Base-by-base conservation (phyloP, 2,329 filamentous ascomycete species). In the Cercospora sp. region DNA sequence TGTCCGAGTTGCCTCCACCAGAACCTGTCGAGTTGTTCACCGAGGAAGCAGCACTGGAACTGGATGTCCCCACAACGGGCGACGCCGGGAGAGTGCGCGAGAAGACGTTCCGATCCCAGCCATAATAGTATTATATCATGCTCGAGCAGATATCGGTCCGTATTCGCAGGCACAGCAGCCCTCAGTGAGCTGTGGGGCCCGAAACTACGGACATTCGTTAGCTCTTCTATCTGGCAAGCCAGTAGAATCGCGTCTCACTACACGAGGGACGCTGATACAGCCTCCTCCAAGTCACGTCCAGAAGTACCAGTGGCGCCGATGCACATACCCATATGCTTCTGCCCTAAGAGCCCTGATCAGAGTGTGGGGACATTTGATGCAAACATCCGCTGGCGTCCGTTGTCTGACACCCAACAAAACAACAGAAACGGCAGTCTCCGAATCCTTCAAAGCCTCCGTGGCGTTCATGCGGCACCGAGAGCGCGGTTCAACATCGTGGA, bases 41-140 rank as follows among this genome's bases (percentile, higher is more conserved):
- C 5, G 55, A 59, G 24, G 57, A 66, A 26, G 28, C 63, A 9
- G 57, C 26, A 32, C 28, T 53, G 24, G 63, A 66, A 57, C 43
- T 66, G 57, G 40, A 61, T n/a, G 28, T 24, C 45, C 16, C 5
- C 18, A 1, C 45, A 49, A 49, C 45, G 18, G 45, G 21, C n/a
- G 45, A 24, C 21, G 18, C 13, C 45, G 18, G 45, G 16, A 43
- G 16, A n/a, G 37, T 43, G 37, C 37, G 16, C 37, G 37, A 43
- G 16, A 43, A n/a, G 16, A 43, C 37, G 7, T 43, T n/a, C 8
- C 16, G 37, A 43, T n/a, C 16, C 13, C 16, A 43, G 37, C 3
- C 37, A n/a, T n/a, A 1, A 9, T 43, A 43, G 37, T 43, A 3
- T 7, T n/a, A 16, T 9, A n/a, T 9, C 2, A 43, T 43, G 37